These are phyloP conservation scores for Cutaneotrichosporon daszewskae DNA, from an alignment of 1,284 basidiomycete species.

Conservation along the genomic window DNA sequence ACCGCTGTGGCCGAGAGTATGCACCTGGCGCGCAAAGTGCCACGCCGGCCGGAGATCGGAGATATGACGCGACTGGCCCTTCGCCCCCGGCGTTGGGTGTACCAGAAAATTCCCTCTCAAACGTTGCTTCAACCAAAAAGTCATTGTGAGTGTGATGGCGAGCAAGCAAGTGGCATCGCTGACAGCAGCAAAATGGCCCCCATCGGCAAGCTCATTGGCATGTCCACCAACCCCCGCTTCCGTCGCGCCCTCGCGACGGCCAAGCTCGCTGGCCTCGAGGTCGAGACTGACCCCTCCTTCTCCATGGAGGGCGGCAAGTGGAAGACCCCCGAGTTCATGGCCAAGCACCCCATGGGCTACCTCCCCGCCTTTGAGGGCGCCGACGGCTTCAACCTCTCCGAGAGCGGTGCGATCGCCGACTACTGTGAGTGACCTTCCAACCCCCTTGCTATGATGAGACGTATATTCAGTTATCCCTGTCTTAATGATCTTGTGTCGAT, in stretches of 20 bases:
- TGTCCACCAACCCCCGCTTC: constrained; percentile 43
- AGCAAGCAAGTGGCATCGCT: no score
- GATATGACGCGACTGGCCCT: no score
- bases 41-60: no score
- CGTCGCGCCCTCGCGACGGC: constrained; percentile 66
- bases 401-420: constrained; percentile 73
- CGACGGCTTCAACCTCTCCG: constrained; percentile 73
- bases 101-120: no score
- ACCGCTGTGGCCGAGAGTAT: no score
- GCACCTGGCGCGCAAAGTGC: no score
- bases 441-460: constrained; percentile 45
- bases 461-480: constrained; percentile 59
- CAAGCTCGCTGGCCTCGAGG: constrained; percentile 62
- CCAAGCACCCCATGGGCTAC: constrained; percentile 77
- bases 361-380: constrained; percentile 73
- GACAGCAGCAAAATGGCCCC: constrained; percentile 34
- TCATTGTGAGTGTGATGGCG: no score
- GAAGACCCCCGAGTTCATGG: constrained; percentile 71
- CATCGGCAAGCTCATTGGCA: constrained; percentile 34
- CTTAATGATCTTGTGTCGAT: constrained; percentile 60
- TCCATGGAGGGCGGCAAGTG: constrained; percentile 47
- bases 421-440: constrained; percentile 65
- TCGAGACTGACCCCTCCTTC: constrained; percentile 63
- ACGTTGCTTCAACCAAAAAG: no score
- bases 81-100: no score